phyloP scores from a whole-genome alignment of 2,329 filamentous ascomycete genomes.

The Simplicillium aogashimaense region DNA sequence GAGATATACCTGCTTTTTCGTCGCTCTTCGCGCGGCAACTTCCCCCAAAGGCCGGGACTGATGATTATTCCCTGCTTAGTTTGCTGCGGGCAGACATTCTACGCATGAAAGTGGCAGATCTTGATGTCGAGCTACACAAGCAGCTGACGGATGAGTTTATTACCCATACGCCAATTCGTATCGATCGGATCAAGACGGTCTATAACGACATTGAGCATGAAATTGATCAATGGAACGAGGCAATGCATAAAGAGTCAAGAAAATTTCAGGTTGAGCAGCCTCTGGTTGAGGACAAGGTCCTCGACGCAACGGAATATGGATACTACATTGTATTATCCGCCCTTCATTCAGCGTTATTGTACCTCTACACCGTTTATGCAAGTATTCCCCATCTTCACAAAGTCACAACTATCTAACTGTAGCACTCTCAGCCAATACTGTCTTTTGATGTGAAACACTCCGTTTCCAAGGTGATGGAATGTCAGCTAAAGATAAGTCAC shows the following conservation, averaged over 20 bases:
- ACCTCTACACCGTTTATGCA: constrained; percentile 8
- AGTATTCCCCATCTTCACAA: not conserved
- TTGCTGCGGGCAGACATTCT: constrained; percentile 8
- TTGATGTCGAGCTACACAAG: constrained; percentile 4
- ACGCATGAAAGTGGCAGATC: constrained; percentile 6
- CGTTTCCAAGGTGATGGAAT: constrained; percentile 4
- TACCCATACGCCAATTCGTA: constrained; percentile 4
- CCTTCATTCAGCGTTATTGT: constrained; percentile 7
- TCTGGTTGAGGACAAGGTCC: constrained; percentile 1
- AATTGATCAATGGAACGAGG: constrained; percentile 6
- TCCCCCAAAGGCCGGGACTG: not conserved
- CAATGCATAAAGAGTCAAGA: not conserved
- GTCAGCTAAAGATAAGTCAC: constrained; percentile 5
- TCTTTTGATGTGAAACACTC: constrained; percentile 5
- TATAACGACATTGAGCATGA: constrained; percentile 6
- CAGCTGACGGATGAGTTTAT: constrained; percentile 6
- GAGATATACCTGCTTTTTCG: constrained; percentile 4
- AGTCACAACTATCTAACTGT: not conserved
- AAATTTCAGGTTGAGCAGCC: not conserved
- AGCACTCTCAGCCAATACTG: constrained; percentile 5
- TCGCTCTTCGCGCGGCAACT: constrained; percentile 6
- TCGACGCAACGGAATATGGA: constrained; percentile 4
- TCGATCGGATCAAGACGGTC: constrained; percentile 4
- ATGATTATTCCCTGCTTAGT: constrained; percentile 1
- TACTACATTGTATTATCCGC: constrained; percentile 7